Evolutionary conservation across 1,284 basidiomycete species (phyloP), one percentile per base, ranked within the genome.

Genomic region (Kalmanozyma brasiliensis): DNA sequence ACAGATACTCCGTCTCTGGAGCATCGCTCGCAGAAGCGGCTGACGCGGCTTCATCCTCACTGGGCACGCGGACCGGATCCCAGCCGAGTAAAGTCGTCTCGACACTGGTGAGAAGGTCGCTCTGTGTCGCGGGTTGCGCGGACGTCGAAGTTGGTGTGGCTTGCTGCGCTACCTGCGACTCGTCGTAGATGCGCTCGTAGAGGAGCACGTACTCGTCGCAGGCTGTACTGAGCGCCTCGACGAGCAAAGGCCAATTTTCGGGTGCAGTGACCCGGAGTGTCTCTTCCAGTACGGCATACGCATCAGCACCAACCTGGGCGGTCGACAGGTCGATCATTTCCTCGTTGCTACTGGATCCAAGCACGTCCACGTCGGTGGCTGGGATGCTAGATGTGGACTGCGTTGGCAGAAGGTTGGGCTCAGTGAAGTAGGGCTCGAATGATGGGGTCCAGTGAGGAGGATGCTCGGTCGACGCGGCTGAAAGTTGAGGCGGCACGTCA

Each of bases 31-130:
- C 4, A 9, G 48, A 23, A 24, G 33, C 10, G n/a, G 42, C n/a
- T 13, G 35, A 29, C 7, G 35, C 3, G 10, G 41, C 22, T 2
- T 24, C 17, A 20, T 42, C 33, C 8, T 43, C 17, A 17, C 20
- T 26, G 8, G 49, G 53, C n/a, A 47, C 30, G 11, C 43, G 48
- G 9, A 59, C n/a, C 0, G 58, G 38, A 16, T 58, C 49, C 68
- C 68, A 71, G 22, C 59, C 68, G 13, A 71, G 59, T 24, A 66
- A 35, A 4, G 51, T 61, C 14, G 46, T 26, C 43, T 69, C 60
- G 33, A 63, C 43, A 34, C 55, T 49, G 19, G 53, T 52, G 34
- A 61, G 16, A 2, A 61, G 56, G 13, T 51, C 47, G 47, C 51
- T 65, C 14, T 58, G 62, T 8, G 35, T 16, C 17, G 22, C 34